Evolutionary conservation across 2,329 filamentous ascomycete genomes (phyloP), one percentile per base, ranked within the genome.

Genomic region (Aspergillus terreus): DNA sequence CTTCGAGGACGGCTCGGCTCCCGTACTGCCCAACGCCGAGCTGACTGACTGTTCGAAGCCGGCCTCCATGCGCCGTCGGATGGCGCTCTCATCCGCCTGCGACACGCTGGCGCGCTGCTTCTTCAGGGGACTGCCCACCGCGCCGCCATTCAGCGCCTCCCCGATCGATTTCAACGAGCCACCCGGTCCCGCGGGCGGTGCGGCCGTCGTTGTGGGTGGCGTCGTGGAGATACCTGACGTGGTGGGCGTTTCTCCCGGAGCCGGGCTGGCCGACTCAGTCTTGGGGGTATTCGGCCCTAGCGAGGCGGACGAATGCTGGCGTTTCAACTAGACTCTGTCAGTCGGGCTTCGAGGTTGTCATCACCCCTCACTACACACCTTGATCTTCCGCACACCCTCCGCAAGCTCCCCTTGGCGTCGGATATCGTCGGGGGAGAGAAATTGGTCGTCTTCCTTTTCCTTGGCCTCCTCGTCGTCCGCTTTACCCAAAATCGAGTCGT

Each of bases 321-420:
- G 80, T 75, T 86, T 86, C 51, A 86, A 76, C 83, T 86, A 42
- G 33, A 15, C 46, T 15, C 17, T 17, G 25, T 41, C n/a, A 23
- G 6, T 21, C 10, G 27, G 21, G 15, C 23, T 30, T 14, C 9
- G 14, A 46, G 14, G 17, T 27, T 9, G 27, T 11, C 27, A 10
- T 10, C 10, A 11, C 10, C 27, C 19, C 21, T 23, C 40, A 6
- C 21, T 9, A 67, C 76, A 59, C 69, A 85, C 83, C 74, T 83
- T 84, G 66, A 86, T 86, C 69, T 85, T 84, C 53, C 82, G 76
- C 50, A 86, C 78, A 46, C 83, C 83, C 59, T 86, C 83, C 6
- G 81, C 80, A 32, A 86, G 74, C 65, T 85, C 82, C 27, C 80
- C 81, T 62, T 84, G 80, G 53, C 78, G 76, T 58, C 73, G 74